Conservation (phyloP, 495 filamentous ascomycete species). For the Penicillium pulvis region DNA sequence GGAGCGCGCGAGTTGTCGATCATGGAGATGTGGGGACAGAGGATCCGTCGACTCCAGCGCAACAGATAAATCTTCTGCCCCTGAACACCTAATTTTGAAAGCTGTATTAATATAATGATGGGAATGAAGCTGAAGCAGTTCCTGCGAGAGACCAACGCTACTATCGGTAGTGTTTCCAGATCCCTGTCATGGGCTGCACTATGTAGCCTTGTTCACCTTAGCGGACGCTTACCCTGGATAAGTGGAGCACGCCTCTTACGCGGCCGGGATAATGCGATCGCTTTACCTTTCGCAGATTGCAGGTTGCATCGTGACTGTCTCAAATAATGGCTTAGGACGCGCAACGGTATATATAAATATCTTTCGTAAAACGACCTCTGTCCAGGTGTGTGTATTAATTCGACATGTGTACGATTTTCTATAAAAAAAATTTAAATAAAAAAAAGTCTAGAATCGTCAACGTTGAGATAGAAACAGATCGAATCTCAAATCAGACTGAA, state of each 20-base stretch:
- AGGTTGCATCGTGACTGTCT: background rate
- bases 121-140: no score
- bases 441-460: background rate
- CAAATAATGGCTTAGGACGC: background rate
- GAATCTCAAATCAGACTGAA: background rate
- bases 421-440: no score
- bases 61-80: background rate
- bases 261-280: constrained; percentile 10
- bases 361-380: background rate
- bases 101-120: background rate
- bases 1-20: constrained; percentile 21
- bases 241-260: constrained; percentile 32
- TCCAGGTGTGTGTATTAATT: no score
- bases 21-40: constrained; percentile 11
- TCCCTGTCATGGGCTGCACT: constrained; percentile 11
- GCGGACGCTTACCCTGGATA: background rate
- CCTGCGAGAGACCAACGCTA: no score
- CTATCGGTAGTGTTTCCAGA: background rate
- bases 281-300: background rate
- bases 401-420: no score
- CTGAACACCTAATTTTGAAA: background rate
- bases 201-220: background rate
- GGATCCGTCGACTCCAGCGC: constrained; percentile 10
- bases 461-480: background rate
- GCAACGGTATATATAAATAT: background rate